Conservation (phyloP, 2,329 filamentous ascomycete genomes). For the Phialemoniopsis sp. region DNA sequence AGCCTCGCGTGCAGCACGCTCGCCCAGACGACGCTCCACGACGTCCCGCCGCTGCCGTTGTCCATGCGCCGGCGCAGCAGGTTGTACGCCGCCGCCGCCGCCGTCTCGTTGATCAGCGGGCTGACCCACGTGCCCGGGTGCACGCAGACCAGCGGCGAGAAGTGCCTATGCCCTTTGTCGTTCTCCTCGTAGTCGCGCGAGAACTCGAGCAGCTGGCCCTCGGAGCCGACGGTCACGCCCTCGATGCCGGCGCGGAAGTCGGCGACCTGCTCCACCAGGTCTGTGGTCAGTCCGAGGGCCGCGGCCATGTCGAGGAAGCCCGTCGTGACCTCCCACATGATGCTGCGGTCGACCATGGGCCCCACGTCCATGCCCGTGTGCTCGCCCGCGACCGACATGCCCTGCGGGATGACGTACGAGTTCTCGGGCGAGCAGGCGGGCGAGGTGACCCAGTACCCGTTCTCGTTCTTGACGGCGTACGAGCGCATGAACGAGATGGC, state of each 20-base stretch:
- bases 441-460: slow-evolving; percentile 4
- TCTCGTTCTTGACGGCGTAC: too few species aligned
- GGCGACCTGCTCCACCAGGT: slow-evolving; percentile 5
- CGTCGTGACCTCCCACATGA: slow-evolving; percentile 7
- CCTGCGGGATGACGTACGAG: slow-evolving; percentile 6
- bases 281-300: slow-evolving; percentile 6
- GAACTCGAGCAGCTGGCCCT: slow-evolving; percentile 16
- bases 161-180: slow-evolving; percentile 11
- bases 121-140: slow-evolving; percentile 11
- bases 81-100: slow-evolving; percentile 7
- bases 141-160: slow-evolving; percentile 14
- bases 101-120: slow-evolving; percentile 7
- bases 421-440: slow-evolving; percentile 8
- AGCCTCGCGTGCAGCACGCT: slow-evolving; percentile 1
- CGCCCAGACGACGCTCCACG: slow-evolving; percentile 1
- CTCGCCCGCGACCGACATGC: slow-evolving; percentile 1
- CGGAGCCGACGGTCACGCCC: slow-evolving; percentile 10
- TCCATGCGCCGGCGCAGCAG: slow-evolving; percentile 9
- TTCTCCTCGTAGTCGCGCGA: slow-evolving; percentile 12
- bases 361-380: slow-evolving; percentile 5
- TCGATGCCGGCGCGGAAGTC: slow-evolving; percentile 7
- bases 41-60: slow-evolving; percentile 6
- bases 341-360: slow-evolving; percentile 4
- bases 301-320: slow-evolving; percentile 9
- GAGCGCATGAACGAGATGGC: too few species aligned